Percentiles rank a stretch among this genome's conserved stretches.
Conservation (phyloP, 441 rosid species). For the Arabidopsis hybrid region DNA sequence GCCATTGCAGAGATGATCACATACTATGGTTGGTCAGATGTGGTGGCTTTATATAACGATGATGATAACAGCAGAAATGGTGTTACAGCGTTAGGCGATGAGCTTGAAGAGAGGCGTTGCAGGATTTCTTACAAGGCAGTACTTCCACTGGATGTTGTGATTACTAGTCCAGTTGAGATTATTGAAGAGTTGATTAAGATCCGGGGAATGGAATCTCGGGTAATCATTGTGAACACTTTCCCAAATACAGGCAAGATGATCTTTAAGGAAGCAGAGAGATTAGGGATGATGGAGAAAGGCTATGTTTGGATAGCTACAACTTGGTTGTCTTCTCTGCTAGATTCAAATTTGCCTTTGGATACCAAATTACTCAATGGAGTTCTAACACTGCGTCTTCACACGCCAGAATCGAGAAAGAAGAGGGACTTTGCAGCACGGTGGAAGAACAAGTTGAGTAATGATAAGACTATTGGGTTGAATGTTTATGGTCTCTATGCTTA, state of each 20-base stretch:
- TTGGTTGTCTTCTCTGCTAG: slow-evolving; percentile 82
- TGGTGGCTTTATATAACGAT: slow-evolving; percentile 72
- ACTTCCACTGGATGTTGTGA: slow-evolving; percentile 59
- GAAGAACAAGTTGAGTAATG: slow-evolving; percentile 60
- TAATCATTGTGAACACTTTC: slow-evolving; percentile 69
- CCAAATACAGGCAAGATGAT: slow-evolving; percentile 59
- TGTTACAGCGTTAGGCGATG: slow-evolving; percentile 67
- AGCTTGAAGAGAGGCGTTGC: slow-evolving; percentile 78
- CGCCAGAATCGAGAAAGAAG: slow-evolving; percentile 68
- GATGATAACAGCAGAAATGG: slow-evolving; percentile 92
- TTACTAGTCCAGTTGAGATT: slow-evolving; percentile 53
- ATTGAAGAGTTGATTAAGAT: slow-evolving; percentile 63
- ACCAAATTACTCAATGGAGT: slow-evolving; percentile 58
- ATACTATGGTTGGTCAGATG: slow-evolving; percentile 76
- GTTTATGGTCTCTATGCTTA: slow-evolving; percentile 82
- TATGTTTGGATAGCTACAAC: slow-evolving; percentile 92
- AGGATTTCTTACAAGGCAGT: slow-evolving; percentile 80
- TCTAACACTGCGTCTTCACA: slow-evolving; percentile 74
- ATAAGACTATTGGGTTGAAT: slow-evolving; percentile 66
- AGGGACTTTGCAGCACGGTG: slow-evolving; percentile 68
- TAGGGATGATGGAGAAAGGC: slow-evolving; percentile 82
- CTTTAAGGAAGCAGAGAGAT: slow-evolving; percentile 68
- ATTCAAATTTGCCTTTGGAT: slow-evolving; percentile 59
- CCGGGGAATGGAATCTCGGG: slow-evolving; percentile 72
- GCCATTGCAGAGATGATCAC: slow-evolving; percentile 82